Percentiles rank a stretch among this genome's conserved stretches.
phyloP scores from a whole-genome alignment of 441 rosid species.

The Erodium moschatum region DNA sequence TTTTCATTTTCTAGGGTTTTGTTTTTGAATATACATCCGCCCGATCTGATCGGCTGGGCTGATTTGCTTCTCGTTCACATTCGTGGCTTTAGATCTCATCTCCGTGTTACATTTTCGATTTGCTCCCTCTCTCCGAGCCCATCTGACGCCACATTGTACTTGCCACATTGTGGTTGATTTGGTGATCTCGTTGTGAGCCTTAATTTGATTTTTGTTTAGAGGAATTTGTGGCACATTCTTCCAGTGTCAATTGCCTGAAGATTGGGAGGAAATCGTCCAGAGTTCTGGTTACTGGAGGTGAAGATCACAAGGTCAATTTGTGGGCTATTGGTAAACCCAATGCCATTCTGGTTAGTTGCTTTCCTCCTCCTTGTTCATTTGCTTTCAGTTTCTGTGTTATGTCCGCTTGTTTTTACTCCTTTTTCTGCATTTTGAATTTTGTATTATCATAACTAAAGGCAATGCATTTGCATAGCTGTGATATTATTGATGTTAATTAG shows the following conservation, averaged over 20 bases:
- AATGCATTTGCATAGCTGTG: background rate
- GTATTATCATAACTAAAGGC: background rate
- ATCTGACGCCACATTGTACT: too few relatives aligned
- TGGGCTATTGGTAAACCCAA: constrained; percentile 99
- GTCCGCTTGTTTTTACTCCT: background rate
- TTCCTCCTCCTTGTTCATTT: background rate
- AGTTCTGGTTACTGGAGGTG: constrained; percentile 91
- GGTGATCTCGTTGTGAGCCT: constrained; percentile 32
- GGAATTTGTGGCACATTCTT: constrained; percentile 99
- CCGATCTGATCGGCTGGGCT: background rate
- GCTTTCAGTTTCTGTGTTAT: background rate
- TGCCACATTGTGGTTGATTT: too few relatives aligned
- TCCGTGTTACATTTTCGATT: background rate
- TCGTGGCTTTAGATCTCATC: constrained; percentile 17
- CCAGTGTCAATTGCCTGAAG: constrained; percentile 87
- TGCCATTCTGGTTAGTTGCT: constrained; percentile 67
- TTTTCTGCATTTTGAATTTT: background rate
- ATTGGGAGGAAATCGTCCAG: constrained; percentile 95
- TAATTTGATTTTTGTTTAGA: constrained; percentile 42
- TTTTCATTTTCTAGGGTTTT: background rate
- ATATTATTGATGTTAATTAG: background rate
- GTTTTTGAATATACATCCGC: background rate
- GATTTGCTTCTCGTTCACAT: background rate
- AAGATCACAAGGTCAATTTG: constrained; percentile 93
- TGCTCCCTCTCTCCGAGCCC: constrained; percentile 16